These are phyloP conservation scores for Biscutella auriculata DNA, from an alignment of 441 rosid genomes.

Conservation along the genomic window DNA sequence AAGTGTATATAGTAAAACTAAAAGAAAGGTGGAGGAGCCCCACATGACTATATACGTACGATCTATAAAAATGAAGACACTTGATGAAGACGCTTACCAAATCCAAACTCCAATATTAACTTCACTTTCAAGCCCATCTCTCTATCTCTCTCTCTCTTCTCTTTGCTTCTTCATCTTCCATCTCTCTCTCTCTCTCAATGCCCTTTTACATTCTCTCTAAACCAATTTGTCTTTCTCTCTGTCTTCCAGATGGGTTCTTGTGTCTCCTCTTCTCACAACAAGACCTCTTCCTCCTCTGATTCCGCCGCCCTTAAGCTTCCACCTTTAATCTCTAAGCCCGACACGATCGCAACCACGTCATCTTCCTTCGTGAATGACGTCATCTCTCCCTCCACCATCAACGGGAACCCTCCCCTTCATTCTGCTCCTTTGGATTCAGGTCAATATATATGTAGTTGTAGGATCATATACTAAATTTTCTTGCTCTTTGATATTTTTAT, in stretches of 20 bases:
- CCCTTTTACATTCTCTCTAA: slow-evolving; percentile 3
- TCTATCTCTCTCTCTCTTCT: neutral
- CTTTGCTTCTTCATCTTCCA: slow-evolving; percentile 17
- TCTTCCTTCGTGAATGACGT: neutral
- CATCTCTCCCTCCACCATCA: neutral
- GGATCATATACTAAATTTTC: too few relatives aligned
- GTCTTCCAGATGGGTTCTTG: slow-evolving; percentile 17
- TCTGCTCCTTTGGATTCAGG: neutral
- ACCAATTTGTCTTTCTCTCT: neutral
- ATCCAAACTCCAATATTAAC: slow-evolving; percentile 8
- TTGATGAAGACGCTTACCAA: slow-evolving; percentile 17
- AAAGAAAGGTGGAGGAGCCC: too few relatives aligned
- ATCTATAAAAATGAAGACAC: too few relatives aligned
- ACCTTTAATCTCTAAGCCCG: neutral
- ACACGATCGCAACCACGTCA: too few relatives aligned
- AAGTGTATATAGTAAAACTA: too few relatives aligned
- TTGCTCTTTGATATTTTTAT: too few relatives aligned
- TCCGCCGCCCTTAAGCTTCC: slow-evolving; percentile 3
- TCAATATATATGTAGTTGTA: too few relatives aligned
- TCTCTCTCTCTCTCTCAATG: slow-evolving; percentile 8
- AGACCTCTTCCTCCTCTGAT: slow-evolving; percentile 6
- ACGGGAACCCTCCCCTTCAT: neutral
- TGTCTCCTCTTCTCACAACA: slow-evolving; percentile 21
- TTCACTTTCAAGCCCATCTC: slow-evolving; percentile 16
- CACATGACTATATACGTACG: too few relatives aligned